A percentile compares a stretch with the other conserved stretches of the same genome.
Evolutionary conservation across 2,329 filamentous ascomycete genomes (phyloP).

Genomic region (Apiospora phragmitis): DNA sequence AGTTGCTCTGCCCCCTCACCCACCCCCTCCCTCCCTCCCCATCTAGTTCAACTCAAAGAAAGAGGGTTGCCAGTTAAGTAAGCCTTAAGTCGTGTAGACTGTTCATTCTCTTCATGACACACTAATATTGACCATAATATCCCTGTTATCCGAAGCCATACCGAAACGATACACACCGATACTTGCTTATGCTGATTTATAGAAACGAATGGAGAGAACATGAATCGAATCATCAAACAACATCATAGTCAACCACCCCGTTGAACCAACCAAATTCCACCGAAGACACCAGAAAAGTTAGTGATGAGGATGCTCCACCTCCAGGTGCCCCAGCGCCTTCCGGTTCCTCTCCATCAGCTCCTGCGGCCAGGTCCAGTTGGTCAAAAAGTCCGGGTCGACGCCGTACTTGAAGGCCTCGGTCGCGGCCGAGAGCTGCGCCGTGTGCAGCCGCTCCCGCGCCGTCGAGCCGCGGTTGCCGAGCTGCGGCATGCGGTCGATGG

Average conservation of each 20-base stretch:
- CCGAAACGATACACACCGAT: not conserved
- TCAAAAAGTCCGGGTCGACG: slow-evolving; percentile 66
- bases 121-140: not conserved
- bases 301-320: not conserved
- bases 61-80: not conserved
- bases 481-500: slow-evolving; percentile 66
- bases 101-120: not conserved
- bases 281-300: not conserved
- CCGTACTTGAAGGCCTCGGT: slow-evolving; percentile 70
- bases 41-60: not conserved
- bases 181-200: not conserved
- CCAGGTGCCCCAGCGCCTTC: slow-evolving; percentile 31
- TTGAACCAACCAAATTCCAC: not conserved
- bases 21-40: too few species aligned
- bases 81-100: not conserved
- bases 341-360: slow-evolving; percentile 39
- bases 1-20: too few species aligned
- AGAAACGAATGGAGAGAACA: not conserved
- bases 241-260: not conserved
- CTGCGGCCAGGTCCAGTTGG: slow-evolving; percentile 66
- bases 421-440: slow-evolving; percentile 63
- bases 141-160: not conserved
- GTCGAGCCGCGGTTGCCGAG: slow-evolving; percentile 64
- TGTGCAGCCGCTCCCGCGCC: slow-evolving; percentile 63
- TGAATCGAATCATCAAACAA: not conserved